Evolutionary conservation across 2,329 filamentous ascomycete species (phyloP), one percentile per base, ranked within the genome.

Genomic region (Raffaelea deltoideospora): DNA sequence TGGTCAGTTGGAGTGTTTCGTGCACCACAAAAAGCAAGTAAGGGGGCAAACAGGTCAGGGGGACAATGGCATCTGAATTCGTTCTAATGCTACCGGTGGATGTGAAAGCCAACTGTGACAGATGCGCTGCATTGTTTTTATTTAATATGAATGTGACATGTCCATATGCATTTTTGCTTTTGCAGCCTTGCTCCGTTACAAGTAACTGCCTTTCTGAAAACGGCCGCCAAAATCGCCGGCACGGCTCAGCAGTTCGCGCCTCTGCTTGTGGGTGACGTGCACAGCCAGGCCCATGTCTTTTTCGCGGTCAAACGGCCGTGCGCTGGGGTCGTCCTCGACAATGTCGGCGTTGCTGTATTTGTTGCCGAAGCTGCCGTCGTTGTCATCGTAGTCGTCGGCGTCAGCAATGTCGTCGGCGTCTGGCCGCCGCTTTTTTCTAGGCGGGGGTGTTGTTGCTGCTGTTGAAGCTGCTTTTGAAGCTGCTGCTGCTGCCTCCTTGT

Each of bases 301-400:
- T 55, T 95, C 84, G 43, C 76, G 70, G 59, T 95, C 85, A 57
- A 96, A 96, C 0, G 74, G 79, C 42, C 88, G 68, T 57, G 81
- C 79, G 55, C 85, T 94, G 1, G 90, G 88, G 53, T 96, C 87
- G 57, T 95, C 88, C 18, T 90, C 83, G 44, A 84, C 74, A 43
- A 23, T 13, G 24, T 15, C 15, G n/a, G n/a, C n/a, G n/a, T n/a
- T n/a, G n/a, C n/a, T n/a, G n/a, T n/a, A n/a, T n/a, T n/a, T n/a
- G n/a, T n/a, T n/a, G n/a, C n/a, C n/a, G n/a, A n/a, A n/a, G n/a
- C n/a, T n/a, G n/a, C n/a, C n/a, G n/a, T n/a, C n/a, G n/a, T 29
- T 23, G 24, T 77, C 74, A 15, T 69, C 63, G n/a, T 31, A 15
- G 14, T 20, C 33, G 37, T 14, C 18, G 22, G 27, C 11, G 5